Base-by-base conservation (phyloP, 2,329 filamentous ascomycete genomes). In the Cryphonectria radicalis region DNA sequence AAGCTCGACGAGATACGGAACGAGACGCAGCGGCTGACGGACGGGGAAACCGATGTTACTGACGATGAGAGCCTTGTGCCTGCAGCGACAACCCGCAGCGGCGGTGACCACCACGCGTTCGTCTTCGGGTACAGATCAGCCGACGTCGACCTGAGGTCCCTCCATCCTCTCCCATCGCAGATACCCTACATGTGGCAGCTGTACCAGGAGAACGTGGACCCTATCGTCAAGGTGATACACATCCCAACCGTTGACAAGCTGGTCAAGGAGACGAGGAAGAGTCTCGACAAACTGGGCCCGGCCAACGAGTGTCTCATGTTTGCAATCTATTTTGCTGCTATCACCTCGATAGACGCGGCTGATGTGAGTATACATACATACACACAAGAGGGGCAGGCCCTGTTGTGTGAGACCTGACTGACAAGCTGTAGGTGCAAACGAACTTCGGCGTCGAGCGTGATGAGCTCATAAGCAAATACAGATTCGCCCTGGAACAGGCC, bases 161-260 rank as follows among this genome's bases (percentile, higher is more conserved):
- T 92, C 19, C 92, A 93, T 75, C 92, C 92, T 1, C 77, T 89
- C 0, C 86, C 90, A 0, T 88, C 89, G 1, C 90, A 91, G 73
- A 90, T 92, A 65, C 85, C 85, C 0, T 87, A 88, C 65, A 88
- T 93, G 69, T 94, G 92, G 92, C 86, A 89, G 66, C 84, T 90
- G 14, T 94, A 89, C 79, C 87, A 90, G 73, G 90, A 93, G 74
- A 93, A 92, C 67, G 91, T 94, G 11, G 91, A 94, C 76, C 90
- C 92, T 0, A 79, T 94, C 13, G 84, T 92, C 75, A 94, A 93
- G 77, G 84, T 94, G 17, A 77, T 94, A 10, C 92, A 95, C 77
- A 83, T 92, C 0, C 92, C 91, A 0, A 90, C 90, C 2, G 87
- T 90, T 78, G 88, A 89, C 70, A 85, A 86, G 40, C 82, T 88